phyloP scores from a whole-genome alignment of 495 filamentous ascomycete species.

The Astrothelium subdiscretum region DNA sequence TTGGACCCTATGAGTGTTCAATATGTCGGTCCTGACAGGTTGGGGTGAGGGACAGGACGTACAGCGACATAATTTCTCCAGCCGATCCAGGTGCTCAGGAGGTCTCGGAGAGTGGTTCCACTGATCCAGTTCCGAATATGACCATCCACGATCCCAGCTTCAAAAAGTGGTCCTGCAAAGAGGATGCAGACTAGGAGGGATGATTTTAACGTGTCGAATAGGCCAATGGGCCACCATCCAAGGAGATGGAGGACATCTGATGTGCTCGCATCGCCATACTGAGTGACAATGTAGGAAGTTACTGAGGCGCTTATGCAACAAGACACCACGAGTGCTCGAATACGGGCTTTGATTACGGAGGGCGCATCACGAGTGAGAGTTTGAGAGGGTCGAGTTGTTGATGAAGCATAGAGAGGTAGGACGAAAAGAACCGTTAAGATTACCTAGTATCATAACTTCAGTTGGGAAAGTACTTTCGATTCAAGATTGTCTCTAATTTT shows the following conservation, averaged over 20 bases:
- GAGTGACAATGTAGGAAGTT: conserved; percentile 50
- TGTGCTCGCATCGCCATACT: conserved; percentile 34
- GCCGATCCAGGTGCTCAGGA: conserved; percentile 35
- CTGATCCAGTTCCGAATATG: conserved; percentile 56
- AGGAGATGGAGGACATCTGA: conserved; percentile 49
- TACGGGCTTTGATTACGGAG: conserved; percentile 76
- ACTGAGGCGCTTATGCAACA: conserved; percentile 48
- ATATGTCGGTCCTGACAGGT: too few relatives aligned
- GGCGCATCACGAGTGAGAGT: conserved; percentile 77
- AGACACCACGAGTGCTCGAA: conserved; percentile 62
- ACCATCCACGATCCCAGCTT: conserved; percentile 56
- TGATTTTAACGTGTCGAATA: conserved; percentile 45
- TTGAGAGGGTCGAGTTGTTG: conserved; percentile 67
- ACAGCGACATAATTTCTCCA: conserved; percentile 53
- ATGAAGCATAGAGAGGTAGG: conserved; percentile 76
- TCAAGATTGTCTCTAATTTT: not conserved
- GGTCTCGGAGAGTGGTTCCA: conserved; percentile 13
- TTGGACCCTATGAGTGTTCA: conserved; percentile 49
- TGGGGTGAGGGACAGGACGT: conserved; percentile 20
- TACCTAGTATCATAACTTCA: conserved; percentile 33
- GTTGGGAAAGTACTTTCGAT: not conserved
- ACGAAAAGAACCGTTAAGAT: conserved; percentile 79
- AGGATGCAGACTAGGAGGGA: conserved; percentile 63
- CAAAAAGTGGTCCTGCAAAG: conserved; percentile 76
- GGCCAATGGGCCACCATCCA: conserved; percentile 62